Evolutionary conservation across 768 basidiomycete genomes (phyloP), one percentile per base, ranked within the genome.

Genomic region (Leccinum sublutescens): DNA sequence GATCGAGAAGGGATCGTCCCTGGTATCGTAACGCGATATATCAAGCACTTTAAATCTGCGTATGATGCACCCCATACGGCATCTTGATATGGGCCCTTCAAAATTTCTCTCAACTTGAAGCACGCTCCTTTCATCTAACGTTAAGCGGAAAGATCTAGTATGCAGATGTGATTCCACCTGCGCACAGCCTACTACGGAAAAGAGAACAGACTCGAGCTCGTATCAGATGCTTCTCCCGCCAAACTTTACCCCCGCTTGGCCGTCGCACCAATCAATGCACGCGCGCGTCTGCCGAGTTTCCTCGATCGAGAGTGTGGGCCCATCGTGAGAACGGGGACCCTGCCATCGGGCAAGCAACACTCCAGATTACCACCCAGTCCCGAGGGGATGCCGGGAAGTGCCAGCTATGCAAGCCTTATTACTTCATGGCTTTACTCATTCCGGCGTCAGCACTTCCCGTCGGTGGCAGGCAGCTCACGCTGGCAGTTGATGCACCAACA

Each of bases 1-100:
- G 72, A 72, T 75, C 72, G 70, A 73, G 71, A 70, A 61, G 62
- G 66, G 73, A 73, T 73, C 72, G 74, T 68, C 72, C 73, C 73
- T 73, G 66, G 65, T 73, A 68, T 56, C 72, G 72, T 73, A 73
- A 73, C 31, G 40, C 49, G 60, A 73, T 73, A 74, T 68, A 73
- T 68, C 70, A 73, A 70, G 69, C 50, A 67, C 60, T 60, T 56
- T 63, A 69, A 70, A 74, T 74, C 68, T 69, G 68, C 47, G 59
- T 72, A 72, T 72, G 71, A 74, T 67, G 64, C 69, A 63, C 53
- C 64, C 59, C 61, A 64, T 74, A 73, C 71, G 71, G 71, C 71
- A 74, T 70, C 68, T 56, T 64, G 72, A 68, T 70, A 70, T 65
- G 60, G 62, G 58, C 54, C 64, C 62, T 63, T 55, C 62, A 72